Evolutionary conservation across 2,329 filamentous ascomycete genomes (phyloP), one percentile per base, ranked within the genome.

Genomic region (Leptosphaerulina australis): DNA sequence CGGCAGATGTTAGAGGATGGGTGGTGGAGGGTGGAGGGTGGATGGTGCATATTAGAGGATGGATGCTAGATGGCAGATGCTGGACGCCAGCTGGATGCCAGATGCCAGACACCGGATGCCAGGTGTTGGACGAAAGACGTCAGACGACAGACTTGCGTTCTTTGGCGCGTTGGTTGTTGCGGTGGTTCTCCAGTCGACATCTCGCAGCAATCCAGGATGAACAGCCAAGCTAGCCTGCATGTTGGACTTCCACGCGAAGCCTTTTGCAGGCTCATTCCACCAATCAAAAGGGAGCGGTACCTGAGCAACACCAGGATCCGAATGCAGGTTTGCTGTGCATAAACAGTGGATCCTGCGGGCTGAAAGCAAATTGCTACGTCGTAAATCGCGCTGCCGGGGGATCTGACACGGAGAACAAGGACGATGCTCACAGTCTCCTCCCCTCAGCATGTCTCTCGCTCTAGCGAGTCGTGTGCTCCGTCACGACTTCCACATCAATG

Each of bases 251-350:
- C 41, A 41, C n/a, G 20, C 36, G 48, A 46, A 51, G 48, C 36
- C 43, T 51, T 45, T 10, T 17, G 7, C 36, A 43, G 5, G n/a
- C 21, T 26, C 21, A 26, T 10, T 3, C 20, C 12, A n/a, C 50
- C 39, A 53, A 53, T 53, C 44, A 48, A 4, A 44, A 17, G 11
- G 2, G 17, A 8, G 5, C 15, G 39, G 50, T 53, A 44, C 50
- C 50, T 53, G 50, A 53, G 44, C 44, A 24, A 21, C 50, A 25
- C 44, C 34, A 51, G 48, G 48, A 51, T 51, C 11, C 24, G 12
- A 29, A 51, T 46, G 48, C 48, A 51, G 48, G 48, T 46, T 26
- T 26, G 31, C 17, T 24, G 21, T 46, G 48, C 48, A 51, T 51
- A 39, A 45, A 30, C 20, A 41, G 48, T 43, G 48, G 48, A 26